Conservation (phyloP, 495 filamentous ascomycete species). For the Bryoglossum gracile region DNA sequence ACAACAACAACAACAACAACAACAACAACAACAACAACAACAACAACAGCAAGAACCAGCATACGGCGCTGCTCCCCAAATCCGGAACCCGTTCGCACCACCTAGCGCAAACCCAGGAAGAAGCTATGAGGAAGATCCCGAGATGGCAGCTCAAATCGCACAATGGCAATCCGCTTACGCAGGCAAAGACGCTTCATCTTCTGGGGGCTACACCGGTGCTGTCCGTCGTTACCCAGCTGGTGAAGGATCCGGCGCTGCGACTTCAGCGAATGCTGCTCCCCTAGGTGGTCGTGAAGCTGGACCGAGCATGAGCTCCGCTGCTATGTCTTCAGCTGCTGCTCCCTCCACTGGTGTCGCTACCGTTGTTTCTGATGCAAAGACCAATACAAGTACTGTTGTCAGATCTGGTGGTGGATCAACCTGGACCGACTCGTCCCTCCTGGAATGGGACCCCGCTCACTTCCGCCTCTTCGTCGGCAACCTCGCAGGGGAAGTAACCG, state of each 20-base stretch:
- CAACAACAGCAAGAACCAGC: constrained; percentile 24
- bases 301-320: constrained; percentile 26
- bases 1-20: constrained; percentile 19
- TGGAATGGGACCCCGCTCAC: constrained; percentile 96
- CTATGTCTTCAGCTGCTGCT: constrained; percentile 32
- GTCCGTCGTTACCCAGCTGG: constrained; percentile 14
- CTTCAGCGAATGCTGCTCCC: constrained; percentile 41
- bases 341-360: constrained; percentile 38
- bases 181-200: constrained; percentile 30
- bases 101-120: constrained; percentile 41
- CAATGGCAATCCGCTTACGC: constrained; percentile 95
- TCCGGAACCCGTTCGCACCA: constrained; percentile 74
- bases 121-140: constrained; percentile 55
- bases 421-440: constrained; percentile 77
- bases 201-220: constrained; percentile 22
- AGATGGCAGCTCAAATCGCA: constrained; percentile 87
- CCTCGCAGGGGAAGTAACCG: constrained; percentile 95
- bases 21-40: constrained; percentile 6
- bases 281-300: constrained; percentile 30
- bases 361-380: constrained; percentile 36
- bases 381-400: constrained; percentile 64
- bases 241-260: constrained; percentile 22
- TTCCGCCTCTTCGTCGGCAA: constrained; percentile 95
- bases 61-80: constrained; percentile 42
- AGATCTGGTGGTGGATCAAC: constrained; percentile 82